Evolutionary conservation across 208 protist genomes (phyloP).

Genomic region (Acanthamoeba royreba): DNA sequence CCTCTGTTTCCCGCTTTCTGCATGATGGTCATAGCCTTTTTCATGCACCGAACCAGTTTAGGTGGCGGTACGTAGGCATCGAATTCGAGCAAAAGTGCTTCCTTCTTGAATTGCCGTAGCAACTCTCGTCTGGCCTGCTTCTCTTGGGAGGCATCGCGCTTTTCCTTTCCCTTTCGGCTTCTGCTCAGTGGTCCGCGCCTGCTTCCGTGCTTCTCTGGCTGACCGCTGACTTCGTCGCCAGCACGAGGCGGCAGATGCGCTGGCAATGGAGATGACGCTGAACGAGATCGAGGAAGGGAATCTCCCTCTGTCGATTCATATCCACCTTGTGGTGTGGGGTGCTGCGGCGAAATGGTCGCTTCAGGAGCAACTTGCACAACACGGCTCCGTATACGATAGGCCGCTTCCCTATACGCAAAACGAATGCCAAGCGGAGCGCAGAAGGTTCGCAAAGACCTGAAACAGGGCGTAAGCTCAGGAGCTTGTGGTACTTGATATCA

Average conservation of each 20-base stretch:
- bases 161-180: too few species aligned
- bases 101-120: background rate
- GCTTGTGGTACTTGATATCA: background rate
- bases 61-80: background rate
- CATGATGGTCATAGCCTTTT: background rate
- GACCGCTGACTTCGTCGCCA: background rate
- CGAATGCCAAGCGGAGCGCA: background rate
- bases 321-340: too few species aligned
- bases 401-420: background rate
- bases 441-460: background rate
- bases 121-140: background rate
- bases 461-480: background rate
- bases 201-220: background rate
- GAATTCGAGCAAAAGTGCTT: background rate
- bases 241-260: background rate
- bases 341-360: too few species aligned
- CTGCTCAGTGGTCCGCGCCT: background rate
- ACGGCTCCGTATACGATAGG: background rate
- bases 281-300: background rate
- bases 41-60: background rate
- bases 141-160: too few species aligned
- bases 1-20: background rate
- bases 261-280: background rate
- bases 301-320: too few species aligned
- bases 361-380: background rate